Conservation (phyloP, 805 yeast species). For the Candida mattraensis region DNA sequence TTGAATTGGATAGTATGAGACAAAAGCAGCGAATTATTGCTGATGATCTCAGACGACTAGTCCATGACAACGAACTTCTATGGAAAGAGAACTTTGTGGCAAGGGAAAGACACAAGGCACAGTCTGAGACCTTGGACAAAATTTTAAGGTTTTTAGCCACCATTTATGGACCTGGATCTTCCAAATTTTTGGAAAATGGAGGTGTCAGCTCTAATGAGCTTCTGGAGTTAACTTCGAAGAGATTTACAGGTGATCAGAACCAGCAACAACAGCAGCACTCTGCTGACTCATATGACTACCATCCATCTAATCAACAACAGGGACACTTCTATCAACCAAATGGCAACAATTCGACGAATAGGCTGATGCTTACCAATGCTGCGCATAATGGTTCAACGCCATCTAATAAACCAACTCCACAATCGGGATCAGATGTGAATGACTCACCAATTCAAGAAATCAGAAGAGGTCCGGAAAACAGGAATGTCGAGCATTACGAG, state of each 20-base stretch:
- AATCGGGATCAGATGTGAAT: slow-evolving; percentile 9
- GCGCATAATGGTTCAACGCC: slow-evolving; percentile 23
- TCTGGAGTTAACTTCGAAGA: slow-evolving; percentile 17
- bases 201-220: slow-evolving; percentile 17
- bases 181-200: slow-evolving; percentile 31
- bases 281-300: slow-evolving; percentile 16
- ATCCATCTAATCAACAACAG: slow-evolving; percentile 8
- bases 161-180: slow-evolving; percentile 67
- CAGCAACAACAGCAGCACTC: slow-evolving; percentile 10
- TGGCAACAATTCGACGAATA: slow-evolving; percentile 13
- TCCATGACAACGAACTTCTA: slow-evolving; percentile 82
- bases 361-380: slow-evolving; percentile 32
- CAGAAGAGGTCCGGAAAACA: slow-evolving; percentile 31
- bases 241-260: slow-evolving; percentile 11
- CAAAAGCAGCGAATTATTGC: slow-evolving; percentile 77
- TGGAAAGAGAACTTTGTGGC: slow-evolving; percentile 89
- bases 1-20: slow-evolving; percentile 74
- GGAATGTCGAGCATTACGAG: slow-evolving; percentile 25
- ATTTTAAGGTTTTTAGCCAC: slow-evolving; percentile 86
- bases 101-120: slow-evolving; percentile 81
- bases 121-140: slow-evolving; percentile 83
- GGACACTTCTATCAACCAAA: slow-evolving; percentile 10
- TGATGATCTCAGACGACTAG: slow-evolving; percentile 79
- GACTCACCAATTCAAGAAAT: slow-evolving; percentile 33
- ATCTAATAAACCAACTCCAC: slow-evolving; percentile 4